Evolutionary conservation across 495 filamentous ascomycete genomes (phyloP).

Genomic region (Penicillium malachiteum): DNA sequence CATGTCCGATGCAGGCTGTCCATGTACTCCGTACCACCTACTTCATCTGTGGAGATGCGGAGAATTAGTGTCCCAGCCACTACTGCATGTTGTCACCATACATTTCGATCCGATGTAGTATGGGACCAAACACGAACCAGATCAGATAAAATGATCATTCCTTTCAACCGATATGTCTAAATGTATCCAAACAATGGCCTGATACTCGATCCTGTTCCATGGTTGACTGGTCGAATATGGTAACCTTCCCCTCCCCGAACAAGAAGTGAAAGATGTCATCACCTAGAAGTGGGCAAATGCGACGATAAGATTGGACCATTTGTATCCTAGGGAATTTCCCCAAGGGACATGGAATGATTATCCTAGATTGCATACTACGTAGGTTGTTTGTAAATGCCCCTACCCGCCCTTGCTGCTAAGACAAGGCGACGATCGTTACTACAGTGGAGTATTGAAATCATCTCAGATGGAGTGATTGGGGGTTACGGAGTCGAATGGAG

Average conservation of each 20-base stretch:
- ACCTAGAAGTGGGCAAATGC: slow-evolving; percentile 7
- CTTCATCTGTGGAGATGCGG: slow-evolving; percentile 23
- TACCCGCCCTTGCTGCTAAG: slow-evolving; percentile 24
- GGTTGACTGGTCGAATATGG: slow-evolving; percentile 10
- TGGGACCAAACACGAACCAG: background rate
- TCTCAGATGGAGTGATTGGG: background rate
- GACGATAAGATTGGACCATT: background rate
- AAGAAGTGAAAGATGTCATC: slow-evolving; percentile 26
- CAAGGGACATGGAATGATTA: slow-evolving; percentile 19
- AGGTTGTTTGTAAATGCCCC: slow-evolving; percentile 9
- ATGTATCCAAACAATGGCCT: slow-evolving; percentile 17
- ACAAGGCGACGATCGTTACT: background rate
- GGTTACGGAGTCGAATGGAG: background rate
- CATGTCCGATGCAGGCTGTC: slow-evolving; percentile 1
- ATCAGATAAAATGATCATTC: slow-evolving; percentile 16
- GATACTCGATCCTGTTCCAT: slow-evolving; percentile 14
- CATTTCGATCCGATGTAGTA: background rate
- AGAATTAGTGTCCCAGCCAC: slow-evolving; percentile 17
- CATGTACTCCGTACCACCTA: background rate
- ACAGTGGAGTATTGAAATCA: background rate
- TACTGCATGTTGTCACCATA: slow-evolving; percentile 3
- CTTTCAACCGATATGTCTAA: slow-evolving; percentile 15
- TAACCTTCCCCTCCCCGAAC: slow-evolving; percentile 3
- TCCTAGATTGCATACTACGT: slow-evolving; percentile 11
- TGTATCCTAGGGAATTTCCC: background rate